Conservation (phyloP, 345 rosid species). For the Erysimum cheiranthoides region DNA sequence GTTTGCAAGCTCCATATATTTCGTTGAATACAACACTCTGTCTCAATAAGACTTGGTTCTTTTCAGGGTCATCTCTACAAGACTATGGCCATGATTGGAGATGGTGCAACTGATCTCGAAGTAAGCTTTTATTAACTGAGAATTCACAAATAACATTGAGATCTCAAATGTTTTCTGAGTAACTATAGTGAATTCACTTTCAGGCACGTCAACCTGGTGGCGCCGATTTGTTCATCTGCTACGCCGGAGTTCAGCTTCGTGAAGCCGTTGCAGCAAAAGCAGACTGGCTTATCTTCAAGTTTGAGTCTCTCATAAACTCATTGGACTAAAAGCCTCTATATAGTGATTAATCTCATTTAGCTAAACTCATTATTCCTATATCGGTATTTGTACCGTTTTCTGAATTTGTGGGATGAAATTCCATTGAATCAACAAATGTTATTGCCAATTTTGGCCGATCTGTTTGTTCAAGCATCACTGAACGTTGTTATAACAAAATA, state of each 20-base stretch:
- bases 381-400: slow-evolving; percentile 8
- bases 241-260: slow-evolving; percentile 84
- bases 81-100: slow-evolving; percentile 91
- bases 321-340: slow-evolving; percentile 46
- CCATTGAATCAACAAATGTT: slow-evolving; percentile 20
- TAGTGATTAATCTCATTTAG: slow-evolving; percentile 8
- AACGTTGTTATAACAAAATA: slow-evolving; percentile 23
- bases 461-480: slow-evolving; percentile 30
- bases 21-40: slow-evolving; percentile 33
- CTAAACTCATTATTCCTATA: slow-evolving; percentile 29
- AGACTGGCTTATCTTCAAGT: slow-evolving; percentile 83
- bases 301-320: slow-evolving; percentile 61
- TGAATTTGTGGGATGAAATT: neutral
- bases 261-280: slow-evolving; percentile 87
- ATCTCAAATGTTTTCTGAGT: slow-evolving; percentile 3
- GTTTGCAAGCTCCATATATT: slow-evolving; percentile 19
- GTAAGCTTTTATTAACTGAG: slow-evolving; percentile 45
- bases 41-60: slow-evolving; percentile 24
- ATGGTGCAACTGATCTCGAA: slow-evolving; percentile 98
- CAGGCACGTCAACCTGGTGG: slow-evolving; percentile 95
- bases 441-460: slow-evolving; percentile 26
- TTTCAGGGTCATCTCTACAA: slow-evolving; percentile 72
- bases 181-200: slow-evolving; percentile 21
- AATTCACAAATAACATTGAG: slow-evolving; percentile 6
- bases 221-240: slow-evolving; percentile 85